Conservation (phyloP, 441 rosid genomes). For the Sinapis alba region DNA sequence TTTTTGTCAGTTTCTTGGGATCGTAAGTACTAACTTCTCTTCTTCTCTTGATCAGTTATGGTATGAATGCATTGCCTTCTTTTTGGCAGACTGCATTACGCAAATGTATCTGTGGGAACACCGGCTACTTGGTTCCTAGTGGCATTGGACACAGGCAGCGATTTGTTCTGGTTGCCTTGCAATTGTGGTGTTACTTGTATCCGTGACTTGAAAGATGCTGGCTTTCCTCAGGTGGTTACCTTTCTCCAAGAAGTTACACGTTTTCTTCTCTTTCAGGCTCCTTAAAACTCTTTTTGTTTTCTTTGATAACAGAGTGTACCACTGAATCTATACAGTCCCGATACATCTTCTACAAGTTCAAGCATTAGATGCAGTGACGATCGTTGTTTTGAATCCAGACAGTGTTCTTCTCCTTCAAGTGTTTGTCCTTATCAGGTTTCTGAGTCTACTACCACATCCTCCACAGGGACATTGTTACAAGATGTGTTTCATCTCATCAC, state of each 20-base stretch:
- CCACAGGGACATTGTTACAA: conserved; percentile 65
- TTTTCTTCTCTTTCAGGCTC: not conserved
- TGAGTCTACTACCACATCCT: conserved; percentile 56
- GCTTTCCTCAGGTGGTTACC: not conserved
- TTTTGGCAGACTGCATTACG: conserved; percentile 68
- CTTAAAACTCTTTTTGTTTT: not conserved
- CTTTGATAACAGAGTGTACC: conserved; percentile 57
- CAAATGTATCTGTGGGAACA: conserved; percentile 74
- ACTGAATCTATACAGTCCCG: conserved; percentile 70
- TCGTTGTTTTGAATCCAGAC: conserved; percentile 44
- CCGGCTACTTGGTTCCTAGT: conserved; percentile 71
- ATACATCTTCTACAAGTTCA: conserved; percentile 68
- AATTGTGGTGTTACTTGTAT: conserved; percentile 51
- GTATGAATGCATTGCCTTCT: not conserved
- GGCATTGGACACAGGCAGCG: conserved; percentile 86
- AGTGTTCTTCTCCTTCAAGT: conserved; percentile 55
- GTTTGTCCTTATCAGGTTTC: conserved; percentile 63
- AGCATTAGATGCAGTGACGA: conserved; percentile 61
- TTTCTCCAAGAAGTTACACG: not conserved
- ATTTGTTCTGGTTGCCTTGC: conserved; percentile 94
- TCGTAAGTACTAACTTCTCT: conserved; percentile 41
- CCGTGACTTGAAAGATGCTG: conserved; percentile 27
- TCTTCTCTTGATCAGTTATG: not conserved
- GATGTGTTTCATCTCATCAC: conserved; percentile 66
- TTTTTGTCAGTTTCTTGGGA: conserved; percentile 49